Evolutionary conservation across 1,284 basidiomycete genomes (phyloP).

Genomic region (Trametes sp.): DNA sequence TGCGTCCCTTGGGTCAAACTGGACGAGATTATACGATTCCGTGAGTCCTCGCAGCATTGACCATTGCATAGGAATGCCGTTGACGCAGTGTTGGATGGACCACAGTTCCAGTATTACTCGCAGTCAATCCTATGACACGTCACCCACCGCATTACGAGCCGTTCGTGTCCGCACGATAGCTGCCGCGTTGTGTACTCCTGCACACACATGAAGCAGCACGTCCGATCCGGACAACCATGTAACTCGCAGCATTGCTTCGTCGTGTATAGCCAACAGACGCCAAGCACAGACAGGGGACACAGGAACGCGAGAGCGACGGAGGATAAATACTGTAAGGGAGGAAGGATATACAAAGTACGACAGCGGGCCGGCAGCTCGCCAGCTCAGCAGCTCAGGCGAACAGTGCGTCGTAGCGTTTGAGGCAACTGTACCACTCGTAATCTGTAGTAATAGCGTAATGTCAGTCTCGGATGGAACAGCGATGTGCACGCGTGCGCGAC

Average conservation of each 20-base stretch:
- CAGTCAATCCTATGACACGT: slow-evolving; percentile 73
- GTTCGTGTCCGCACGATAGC: slow-evolving; percentile 6
- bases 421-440: slow-evolving; percentile 83
- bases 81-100: background rate
- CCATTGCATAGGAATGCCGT: background rate
- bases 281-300: background rate
- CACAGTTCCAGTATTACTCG: slow-evolving; percentile 83
- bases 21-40: slow-evolving; percentile 93
- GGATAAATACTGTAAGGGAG: slow-evolving; percentile 20
- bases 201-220: background rate
- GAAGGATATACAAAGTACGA: slow-evolving; percentile 17
- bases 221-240: background rate
- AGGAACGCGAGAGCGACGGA: background rate
- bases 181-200: background rate
- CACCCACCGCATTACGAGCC: background rate
- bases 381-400: slow-evolving; percentile 45
- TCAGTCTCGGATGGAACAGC: slow-evolving; percentile 3
- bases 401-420: slow-evolving; percentile 72
- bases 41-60: slow-evolving; percentile 51
- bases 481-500: background rate
- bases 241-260: background rate
- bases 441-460: slow-evolving; percentile 50
- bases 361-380: background rate
- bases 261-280: background rate
- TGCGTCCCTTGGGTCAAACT: slow-evolving; percentile 88